phyloP scores from a whole-genome alignment of 371 early-diverging fungal genomes.

The Coemansia sp. region DNA sequence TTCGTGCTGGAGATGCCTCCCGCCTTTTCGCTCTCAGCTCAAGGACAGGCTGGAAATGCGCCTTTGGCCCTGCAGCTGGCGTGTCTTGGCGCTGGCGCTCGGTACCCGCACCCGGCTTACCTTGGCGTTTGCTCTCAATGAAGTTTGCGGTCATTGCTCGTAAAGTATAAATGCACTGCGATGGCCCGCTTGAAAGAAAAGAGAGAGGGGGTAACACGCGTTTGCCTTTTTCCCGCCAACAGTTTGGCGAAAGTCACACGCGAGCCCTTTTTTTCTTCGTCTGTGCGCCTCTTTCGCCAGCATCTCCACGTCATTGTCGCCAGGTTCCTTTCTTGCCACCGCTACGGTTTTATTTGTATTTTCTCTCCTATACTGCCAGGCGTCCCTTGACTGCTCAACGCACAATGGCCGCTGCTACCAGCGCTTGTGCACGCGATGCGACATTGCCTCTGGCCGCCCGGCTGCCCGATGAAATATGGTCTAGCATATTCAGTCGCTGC shows the following conservation, averaged over 20 bases:
- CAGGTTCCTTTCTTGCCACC: not conserved
- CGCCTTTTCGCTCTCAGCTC: not conserved
- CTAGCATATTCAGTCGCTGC: constrained; percentile 32
- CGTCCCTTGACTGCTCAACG: not conserved
- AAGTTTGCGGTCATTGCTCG: constrained; percentile 32
- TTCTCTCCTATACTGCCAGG: constrained; percentile 1
- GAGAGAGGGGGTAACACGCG: not conserved
- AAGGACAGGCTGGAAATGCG: not conserved
- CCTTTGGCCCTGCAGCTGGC: constrained; percentile 1
- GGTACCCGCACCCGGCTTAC: constrained; percentile 10
- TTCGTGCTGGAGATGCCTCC: not conserved
- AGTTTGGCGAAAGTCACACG: not conserved
- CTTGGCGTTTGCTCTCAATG: constrained; percentile 39
- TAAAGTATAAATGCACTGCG: constrained; percentile 1
- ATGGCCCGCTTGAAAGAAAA: not conserved
- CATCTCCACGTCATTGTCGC: too few relatives aligned
- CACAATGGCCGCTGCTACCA: not conserved
- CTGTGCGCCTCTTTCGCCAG: not conserved
- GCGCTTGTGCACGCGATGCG: not conserved
- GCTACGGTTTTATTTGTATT: not conserved
- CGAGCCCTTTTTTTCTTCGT: constrained; percentile 3
- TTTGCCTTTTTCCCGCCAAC: not conserved
- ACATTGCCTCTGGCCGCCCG: not conserved
- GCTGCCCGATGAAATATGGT: constrained; percentile 35
- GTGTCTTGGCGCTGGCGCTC: not conserved